Evolutionary conservation across 1,284 basidiomycete genomes (phyloP).

Genomic region (Grifola frondosa): DNA sequence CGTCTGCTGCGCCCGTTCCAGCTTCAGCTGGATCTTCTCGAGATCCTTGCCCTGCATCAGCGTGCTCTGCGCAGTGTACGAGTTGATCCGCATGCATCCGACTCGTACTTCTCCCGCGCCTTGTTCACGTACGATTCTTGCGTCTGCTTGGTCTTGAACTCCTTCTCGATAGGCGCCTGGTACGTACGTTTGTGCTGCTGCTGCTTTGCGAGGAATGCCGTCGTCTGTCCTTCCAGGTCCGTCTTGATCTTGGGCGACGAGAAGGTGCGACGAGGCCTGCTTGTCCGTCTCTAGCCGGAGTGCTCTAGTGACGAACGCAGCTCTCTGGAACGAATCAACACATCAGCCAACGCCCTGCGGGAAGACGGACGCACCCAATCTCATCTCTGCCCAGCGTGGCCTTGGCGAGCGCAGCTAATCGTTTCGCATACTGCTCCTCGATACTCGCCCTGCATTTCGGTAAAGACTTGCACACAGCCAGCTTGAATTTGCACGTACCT

Average conservation of each 20-base stretch:
- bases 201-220: conserved; percentile 66
- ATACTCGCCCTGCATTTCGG: conserved; percentile 65
- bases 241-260: conserved; percentile 73
- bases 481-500: conserved; percentile 55
- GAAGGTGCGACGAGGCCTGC: conserved; percentile 70
- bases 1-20: conserved; percentile 88
- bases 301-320: conserved; percentile 77
- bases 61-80: conserved; percentile 91
- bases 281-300: conserved; percentile 83
- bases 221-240: conserved; percentile 73
- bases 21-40: conserved; percentile 86
- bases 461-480: no score
- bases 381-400: conserved; percentile 81
- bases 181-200: conserved; percentile 74
- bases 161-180: conserved; percentile 81
- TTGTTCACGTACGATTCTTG: conserved; percentile 84
- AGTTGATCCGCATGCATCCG: conserved; percentile 95
- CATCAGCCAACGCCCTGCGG: neutral
- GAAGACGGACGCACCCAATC: conserved; percentile 63
- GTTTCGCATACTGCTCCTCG: conserved; percentile 95
- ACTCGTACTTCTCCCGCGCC: conserved; percentile 93
- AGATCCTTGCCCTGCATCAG: conserved; percentile 93
- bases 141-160: conserved; percentile 82
- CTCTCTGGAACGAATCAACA: conserved; percentile 49
- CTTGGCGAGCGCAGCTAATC: conserved; percentile 82